Evolutionary conservation across 345 rosid species (phyloP).

Genomic region (Populus euphratica): DNA sequence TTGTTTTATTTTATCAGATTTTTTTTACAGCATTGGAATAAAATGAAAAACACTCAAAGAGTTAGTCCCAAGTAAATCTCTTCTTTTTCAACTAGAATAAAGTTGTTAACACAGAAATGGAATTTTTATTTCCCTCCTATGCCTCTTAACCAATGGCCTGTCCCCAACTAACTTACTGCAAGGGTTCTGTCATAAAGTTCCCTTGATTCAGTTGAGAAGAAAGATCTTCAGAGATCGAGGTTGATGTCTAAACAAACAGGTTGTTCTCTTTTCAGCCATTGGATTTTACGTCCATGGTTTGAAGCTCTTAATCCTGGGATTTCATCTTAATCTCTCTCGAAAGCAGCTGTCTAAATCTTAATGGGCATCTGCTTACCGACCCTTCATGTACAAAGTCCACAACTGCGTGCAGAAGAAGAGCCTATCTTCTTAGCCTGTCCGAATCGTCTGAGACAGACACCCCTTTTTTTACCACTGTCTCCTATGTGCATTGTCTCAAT

Average conservation of each 20-base stretch:
- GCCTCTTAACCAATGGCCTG: too few relatives aligned
- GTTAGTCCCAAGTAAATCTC: too few relatives aligned
- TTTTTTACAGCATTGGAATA: too few relatives aligned
- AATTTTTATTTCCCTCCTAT: too few relatives aligned
- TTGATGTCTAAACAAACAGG: neutral
- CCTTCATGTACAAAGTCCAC: neutral
- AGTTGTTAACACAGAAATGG: neutral
- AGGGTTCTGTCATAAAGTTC: neutral
- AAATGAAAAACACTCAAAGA: too few relatives aligned
- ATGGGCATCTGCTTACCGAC: neutral
- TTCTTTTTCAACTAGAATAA: too few relatives aligned
- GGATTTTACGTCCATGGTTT: neutral
- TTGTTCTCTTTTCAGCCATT: neutral
- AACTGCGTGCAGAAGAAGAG: neutral
- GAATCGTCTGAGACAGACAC: neutral
- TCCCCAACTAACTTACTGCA: neutral
- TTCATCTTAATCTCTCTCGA: neutral
- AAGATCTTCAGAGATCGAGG: neutral
- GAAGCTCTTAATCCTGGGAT: neutral
- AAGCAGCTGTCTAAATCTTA: conserved; percentile 1
- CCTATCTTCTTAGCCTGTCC: conserved; percentile 8
- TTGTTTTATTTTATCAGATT: too few relatives aligned
- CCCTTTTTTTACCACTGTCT: too few relatives aligned
- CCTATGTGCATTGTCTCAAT: too few relatives aligned
- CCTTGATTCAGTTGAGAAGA: neutral